Conservation (phyloP, 441 rosid genomes). For the Euphorbia celastroides region DNA sequence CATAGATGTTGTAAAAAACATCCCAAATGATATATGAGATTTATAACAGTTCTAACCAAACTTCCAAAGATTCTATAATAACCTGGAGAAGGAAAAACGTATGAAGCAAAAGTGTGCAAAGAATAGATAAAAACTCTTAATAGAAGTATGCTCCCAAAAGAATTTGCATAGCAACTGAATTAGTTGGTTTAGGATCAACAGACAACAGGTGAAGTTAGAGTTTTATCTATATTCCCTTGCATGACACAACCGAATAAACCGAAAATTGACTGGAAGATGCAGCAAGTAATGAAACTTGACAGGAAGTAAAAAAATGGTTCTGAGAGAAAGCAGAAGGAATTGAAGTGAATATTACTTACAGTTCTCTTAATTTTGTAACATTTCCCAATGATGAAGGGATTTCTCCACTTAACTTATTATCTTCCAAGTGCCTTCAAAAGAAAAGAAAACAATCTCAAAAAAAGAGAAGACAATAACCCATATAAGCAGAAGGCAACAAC, state of each 20-base stretch:
- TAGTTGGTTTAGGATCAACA: background rate
- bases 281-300: too few relatives aligned
- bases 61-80: background rate
- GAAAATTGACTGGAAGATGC: too few relatives aligned
- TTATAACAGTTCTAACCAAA: background rate
- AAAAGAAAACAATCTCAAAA: conserved; percentile 21
- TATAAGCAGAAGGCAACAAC: background rate
- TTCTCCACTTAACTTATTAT: conserved; percentile 55
- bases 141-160: background rate
- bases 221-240: background rate
- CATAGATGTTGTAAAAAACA: background rate
- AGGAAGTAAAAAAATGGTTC: too few relatives aligned
- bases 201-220: background rate
- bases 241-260: too few relatives aligned
- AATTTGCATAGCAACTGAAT: background rate
- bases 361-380: conserved; percentile 46
- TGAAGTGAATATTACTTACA: conserved; percentile 49
- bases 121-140: background rate
- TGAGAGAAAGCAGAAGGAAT: background rate
- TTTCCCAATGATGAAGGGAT: conserved; percentile 58
- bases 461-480: conserved; percentile 10
- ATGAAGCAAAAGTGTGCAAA: background rate
- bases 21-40: background rate
- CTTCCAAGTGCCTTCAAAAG: conserved; percentile 67
- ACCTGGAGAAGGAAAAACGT: background rate